phyloP scores from a whole-genome alignment of 768 basidiomycete species.

The Xerocomellus dryophilus region DNA sequence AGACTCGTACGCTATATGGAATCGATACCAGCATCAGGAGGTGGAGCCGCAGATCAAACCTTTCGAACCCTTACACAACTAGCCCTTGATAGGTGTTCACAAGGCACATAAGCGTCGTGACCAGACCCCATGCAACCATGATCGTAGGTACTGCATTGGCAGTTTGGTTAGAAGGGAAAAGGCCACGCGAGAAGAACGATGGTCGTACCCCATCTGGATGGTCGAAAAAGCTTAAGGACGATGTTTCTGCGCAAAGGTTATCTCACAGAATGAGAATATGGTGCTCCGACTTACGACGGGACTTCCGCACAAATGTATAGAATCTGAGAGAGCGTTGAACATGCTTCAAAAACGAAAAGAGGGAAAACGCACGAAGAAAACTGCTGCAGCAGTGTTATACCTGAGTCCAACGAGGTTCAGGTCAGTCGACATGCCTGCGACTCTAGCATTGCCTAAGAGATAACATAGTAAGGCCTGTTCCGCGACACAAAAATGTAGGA shows the following conservation, averaged over 20 bases:
- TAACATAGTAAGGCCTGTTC: background rate
- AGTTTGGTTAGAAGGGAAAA: constrained; percentile 6
- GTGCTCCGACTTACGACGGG: constrained; percentile 32
- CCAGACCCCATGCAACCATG: constrained; percentile 39
- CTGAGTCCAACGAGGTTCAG: constrained; percentile 32
- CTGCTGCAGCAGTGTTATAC: constrained; percentile 37
- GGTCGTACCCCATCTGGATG: constrained; percentile 34
- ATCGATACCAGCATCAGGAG: background rate
- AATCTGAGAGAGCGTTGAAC: constrained; percentile 21
- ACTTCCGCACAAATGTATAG: constrained; percentile 36
- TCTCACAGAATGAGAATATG: background rate
- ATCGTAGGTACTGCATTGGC: constrained; percentile 35
- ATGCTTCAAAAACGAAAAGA: background rate
- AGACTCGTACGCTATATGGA: constrained; percentile 32
- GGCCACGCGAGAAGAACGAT: background rate
- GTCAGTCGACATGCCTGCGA: constrained; percentile 44
- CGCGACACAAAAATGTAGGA: background rate
- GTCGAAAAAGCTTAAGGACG: constrained; percentile 32
- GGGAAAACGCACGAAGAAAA: constrained; percentile 33
- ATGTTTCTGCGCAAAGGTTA: constrained; percentile 31
- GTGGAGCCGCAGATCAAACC: background rate
- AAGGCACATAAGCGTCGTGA: constrained; percentile 38
- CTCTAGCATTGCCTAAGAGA: constrained; percentile 39
- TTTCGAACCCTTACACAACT: constrained; percentile 26
- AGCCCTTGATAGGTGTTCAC: constrained; percentile 32